phyloP scores from a whole-genome alignment of 2,329 filamentous ascomycete species.

The Parastagonospora nodorum region DNA sequence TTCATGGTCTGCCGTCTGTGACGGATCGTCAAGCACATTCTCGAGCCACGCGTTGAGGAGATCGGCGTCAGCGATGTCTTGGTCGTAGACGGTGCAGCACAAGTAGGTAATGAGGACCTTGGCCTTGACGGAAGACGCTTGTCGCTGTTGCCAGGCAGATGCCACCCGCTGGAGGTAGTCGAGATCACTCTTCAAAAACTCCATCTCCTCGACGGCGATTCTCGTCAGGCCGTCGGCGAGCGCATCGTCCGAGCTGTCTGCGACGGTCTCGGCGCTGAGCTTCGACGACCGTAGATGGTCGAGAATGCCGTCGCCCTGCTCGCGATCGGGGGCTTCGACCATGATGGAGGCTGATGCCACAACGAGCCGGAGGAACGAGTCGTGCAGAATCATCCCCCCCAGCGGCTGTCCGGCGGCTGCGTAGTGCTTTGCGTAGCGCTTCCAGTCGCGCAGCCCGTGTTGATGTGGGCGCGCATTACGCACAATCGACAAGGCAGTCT shows the following conservation, averaged over 20 bases:
- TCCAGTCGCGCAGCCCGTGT: constrained; percentile 79
- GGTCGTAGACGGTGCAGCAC: constrained; percentile 82
- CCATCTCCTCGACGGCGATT: constrained; percentile 81
- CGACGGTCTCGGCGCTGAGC: constrained; percentile 17
- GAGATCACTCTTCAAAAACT: constrained; percentile 82
- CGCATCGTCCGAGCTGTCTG: constrained; percentile 33
- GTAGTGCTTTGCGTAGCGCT: constrained; percentile 82
- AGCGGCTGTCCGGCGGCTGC: constrained; percentile 77
- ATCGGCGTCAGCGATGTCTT: constrained; percentile 79
- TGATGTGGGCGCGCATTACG: constrained; percentile 75
- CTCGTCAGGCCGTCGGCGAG: constrained; percentile 65
- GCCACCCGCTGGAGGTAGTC: constrained; percentile 83
- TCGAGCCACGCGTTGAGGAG: constrained; percentile 84
- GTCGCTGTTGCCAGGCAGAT: constrained; percentile 81
- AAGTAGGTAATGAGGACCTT: constrained; percentile 81
- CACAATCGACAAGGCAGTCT: constrained; percentile 88
- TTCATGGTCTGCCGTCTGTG: constrained; percentile 79
- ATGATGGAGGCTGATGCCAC: constrained; percentile 78
- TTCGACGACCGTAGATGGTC: constrained; percentile 62
- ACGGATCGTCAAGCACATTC: constrained; percentile 74
- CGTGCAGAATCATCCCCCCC: constrained; percentile 88
- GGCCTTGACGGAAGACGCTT: constrained; percentile 85
- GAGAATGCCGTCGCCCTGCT: constrained; percentile 69
- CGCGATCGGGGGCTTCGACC: constrained; percentile 62
- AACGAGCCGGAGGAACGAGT: constrained; percentile 84